Conservation (phyloP, 306 rosid genomes). For the Dicorynia guianensis region DNA sequence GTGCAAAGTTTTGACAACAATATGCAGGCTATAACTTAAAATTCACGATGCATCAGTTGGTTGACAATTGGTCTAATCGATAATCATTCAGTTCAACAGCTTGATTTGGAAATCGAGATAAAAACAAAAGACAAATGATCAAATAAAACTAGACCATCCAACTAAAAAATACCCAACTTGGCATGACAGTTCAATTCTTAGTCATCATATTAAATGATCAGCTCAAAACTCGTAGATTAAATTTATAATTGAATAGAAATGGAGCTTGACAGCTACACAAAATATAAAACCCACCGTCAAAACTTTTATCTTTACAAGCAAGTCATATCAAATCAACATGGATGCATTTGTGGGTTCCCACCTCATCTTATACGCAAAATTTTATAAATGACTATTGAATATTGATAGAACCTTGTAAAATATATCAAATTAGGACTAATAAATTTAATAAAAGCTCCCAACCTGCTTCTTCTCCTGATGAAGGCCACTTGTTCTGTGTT, state of each 20-base stretch:
- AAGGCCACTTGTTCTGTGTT: slow-evolving; percentile 46
- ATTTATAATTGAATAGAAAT: background rate
- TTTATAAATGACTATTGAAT: background rate
- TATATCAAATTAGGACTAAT: background rate
- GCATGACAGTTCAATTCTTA: background rate
- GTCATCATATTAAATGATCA: background rate
- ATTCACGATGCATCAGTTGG: too few species aligned
- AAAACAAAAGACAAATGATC: background rate
- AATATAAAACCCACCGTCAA: background rate
- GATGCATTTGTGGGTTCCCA: slow-evolving; percentile 3
- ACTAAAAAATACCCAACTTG: background rate
- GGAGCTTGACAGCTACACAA: slow-evolving; percentile 10
- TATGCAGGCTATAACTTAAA: too few species aligned
- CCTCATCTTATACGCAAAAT: slow-evolving; percentile 6
- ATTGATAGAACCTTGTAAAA: background rate
- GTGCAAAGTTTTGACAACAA: too few species aligned
- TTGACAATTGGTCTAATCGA: background rate
- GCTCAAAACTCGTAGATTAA: too few species aligned
- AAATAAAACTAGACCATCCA: background rate
- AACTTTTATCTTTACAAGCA: background rate
- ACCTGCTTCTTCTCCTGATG: slow-evolving; percentile 58
- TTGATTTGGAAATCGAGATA: background rate
- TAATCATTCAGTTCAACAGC: background rate
- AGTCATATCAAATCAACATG: background rate
- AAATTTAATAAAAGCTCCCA: slow-evolving; percentile 7